Evolutionary conservation across 345 rosid genomes (phyloP).

Genomic region (Cardiospermum halicacabum): DNA sequence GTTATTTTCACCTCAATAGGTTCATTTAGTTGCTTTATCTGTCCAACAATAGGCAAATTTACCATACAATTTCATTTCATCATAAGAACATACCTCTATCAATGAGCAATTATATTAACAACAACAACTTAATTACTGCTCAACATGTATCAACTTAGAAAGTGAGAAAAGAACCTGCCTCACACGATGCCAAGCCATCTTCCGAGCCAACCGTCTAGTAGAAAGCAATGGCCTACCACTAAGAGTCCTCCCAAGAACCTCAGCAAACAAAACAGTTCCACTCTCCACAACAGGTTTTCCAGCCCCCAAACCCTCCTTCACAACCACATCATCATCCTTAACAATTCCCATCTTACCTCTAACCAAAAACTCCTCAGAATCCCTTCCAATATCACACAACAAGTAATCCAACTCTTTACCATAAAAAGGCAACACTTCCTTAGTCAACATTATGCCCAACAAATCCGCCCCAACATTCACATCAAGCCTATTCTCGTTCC

Average conservation of each 20-base stretch:
- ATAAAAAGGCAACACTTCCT: conserved; percentile 83
- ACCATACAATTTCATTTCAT: conserved; percentile 8
- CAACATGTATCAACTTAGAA: no score
- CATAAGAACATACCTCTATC: background rate
- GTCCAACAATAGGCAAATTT: conserved; percentile 17
- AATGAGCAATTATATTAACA: background rate
- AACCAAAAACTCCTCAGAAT: conserved; percentile 50
- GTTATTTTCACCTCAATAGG: conserved; percentile 76
- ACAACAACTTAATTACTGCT: background rate
- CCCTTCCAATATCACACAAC: conserved; percentile 60
- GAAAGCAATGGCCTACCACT: conserved; percentile 93
- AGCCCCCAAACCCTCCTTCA: conserved; percentile 26
- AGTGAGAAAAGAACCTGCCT: conserved; percentile 94
- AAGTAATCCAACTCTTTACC: conserved; percentile 64
- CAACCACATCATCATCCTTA: conserved; percentile 55
- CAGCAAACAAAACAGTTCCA: conserved; percentile 80
- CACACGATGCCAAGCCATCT: conserved; percentile 89
- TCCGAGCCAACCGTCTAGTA: conserved; percentile 56
- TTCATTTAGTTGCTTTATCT: conserved; percentile 79
- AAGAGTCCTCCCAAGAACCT: conserved; percentile 88
- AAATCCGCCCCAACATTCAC: conserved; percentile 82
- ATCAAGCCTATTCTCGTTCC: conserved; percentile 89
- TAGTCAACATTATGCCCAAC: conserved; percentile 92
- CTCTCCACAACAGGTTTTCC: conserved; percentile 81
- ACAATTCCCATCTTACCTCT: conserved; percentile 81